phyloP scores from a whole-genome alignment of 352 stramenopile species.

The Phytophthora niederhauseri region DNA sequence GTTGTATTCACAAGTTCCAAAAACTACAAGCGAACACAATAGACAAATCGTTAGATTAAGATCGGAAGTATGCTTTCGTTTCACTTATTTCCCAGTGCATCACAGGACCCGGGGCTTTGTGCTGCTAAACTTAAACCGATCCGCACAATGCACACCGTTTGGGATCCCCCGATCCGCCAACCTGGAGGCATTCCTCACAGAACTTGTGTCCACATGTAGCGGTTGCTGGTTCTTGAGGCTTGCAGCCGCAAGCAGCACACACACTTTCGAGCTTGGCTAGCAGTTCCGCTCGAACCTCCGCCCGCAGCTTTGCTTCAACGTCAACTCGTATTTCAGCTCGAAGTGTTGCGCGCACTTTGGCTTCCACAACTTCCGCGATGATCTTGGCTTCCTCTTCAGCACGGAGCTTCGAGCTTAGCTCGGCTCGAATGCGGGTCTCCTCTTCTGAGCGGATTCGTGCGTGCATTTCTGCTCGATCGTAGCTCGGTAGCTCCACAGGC shows the following conservation, averaged over 20 bases:
- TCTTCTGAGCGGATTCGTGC: background rate
- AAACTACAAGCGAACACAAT: too few species aligned
- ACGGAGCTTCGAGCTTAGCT: background rate
- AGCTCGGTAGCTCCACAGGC: background rate
- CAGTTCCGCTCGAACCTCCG: background rate
- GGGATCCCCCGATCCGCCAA: too few species aligned
- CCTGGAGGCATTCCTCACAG: background rate
- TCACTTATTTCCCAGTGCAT: too few species aligned
- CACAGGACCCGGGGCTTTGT: too few species aligned
- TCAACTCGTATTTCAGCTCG: background rate
- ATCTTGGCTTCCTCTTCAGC: background rate
- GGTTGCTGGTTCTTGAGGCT: background rate
- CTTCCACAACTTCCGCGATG: background rate
- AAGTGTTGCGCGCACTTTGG: background rate
- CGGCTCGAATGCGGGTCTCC: background rate
- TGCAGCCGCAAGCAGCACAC: background rate
- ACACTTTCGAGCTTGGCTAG: background rate
- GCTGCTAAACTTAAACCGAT: too few species aligned
- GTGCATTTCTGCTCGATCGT: background rate
- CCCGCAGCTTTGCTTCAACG: background rate
- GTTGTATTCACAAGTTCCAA: too few species aligned
- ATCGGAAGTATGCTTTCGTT: too few species aligned
- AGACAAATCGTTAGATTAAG: too few species aligned
- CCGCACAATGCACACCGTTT: too few species aligned
- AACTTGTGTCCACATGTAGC: background rate